Evolutionary conservation across 768 basidiomycete genomes (phyloP), one percentile per base, ranked within the genome.

Genomic region (Chalciporus chontae): DNA sequence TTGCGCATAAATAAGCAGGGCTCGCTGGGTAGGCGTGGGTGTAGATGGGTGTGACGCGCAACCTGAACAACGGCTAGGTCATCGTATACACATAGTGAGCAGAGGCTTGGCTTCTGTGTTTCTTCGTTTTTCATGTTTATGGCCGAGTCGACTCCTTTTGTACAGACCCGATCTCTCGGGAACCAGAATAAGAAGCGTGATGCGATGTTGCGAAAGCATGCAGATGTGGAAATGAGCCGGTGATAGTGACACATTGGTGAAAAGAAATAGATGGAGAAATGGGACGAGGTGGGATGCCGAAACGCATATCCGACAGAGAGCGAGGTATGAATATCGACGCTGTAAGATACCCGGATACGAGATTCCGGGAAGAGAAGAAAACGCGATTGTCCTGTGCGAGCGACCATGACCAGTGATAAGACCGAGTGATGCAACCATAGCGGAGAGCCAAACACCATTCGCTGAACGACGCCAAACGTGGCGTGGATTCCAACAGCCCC

Each of bases 311-410:
- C 57, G 55, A 58, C 62, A 68, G 62, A 71, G 59, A 66, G 66
- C 65, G 73, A 73, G 69, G 71, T 68, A 77, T 74, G 71, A 76
- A 76, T 76, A 71, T 70, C 70, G 68, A 63, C 56, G 67, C 62
- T 59, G 58, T 54, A 54, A 48, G 56, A 57, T 24, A 45, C 69
- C 71, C 66, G 63, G 64, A 66, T 55, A 57, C 59, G 59, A 56
- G 42, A 36, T 29, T 57, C 57, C 61, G 55, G 59, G 57, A 18
- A 8, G n/a, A 34, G 43, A 50, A 46, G 53, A 57, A 48, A 26
- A 61, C 51, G 65, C 52, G 60, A 58, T 40, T 65, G 65, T 72
- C 70, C 70, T 69, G 63, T 65, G 57, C 71, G 70, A 68, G 61
- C 48, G 56, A 69, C 69, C 73, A 50, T 63, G 61, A 72, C 70